These are phyloP conservation scores for Eimeria maxima DNA, from an alignment of 169 alveolate species.

Conservation along the genomic window DNA sequence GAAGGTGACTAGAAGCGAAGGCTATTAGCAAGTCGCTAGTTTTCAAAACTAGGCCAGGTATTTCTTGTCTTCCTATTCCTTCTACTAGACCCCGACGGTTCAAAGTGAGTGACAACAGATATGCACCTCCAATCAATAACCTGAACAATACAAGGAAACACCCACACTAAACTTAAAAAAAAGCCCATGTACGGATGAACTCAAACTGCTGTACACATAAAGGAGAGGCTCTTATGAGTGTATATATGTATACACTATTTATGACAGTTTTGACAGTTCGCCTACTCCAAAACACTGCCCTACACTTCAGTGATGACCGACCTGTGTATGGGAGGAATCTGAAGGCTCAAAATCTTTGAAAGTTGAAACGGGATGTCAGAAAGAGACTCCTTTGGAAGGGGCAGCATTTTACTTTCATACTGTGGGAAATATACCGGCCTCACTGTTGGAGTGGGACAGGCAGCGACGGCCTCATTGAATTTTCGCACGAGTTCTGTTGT, in stretches of 20 bases:
- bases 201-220: background rate
- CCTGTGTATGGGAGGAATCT: conserved; percentile 49
- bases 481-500: conserved; percentile 38
- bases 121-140: conserved; percentile 58
- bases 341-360: background rate
- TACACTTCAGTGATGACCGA: background rate
- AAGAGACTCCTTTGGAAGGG: conserved; percentile 22
- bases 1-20: conserved; percentile 26
- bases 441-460: conserved; percentile 32
- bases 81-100: conserved; percentile 5
- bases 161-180: background rate
- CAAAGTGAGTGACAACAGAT: conserved; percentile 21
- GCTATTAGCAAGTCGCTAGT: background rate
- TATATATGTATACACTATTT: background rate
- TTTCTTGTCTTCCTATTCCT: background rate
- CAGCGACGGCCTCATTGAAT: conserved; percentile 46
- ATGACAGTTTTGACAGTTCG: background rate
- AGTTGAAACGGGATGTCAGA: conserved; percentile 12
- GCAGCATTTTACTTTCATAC: conserved; percentile 25
- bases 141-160: background rate
- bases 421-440: conserved; percentile 53
- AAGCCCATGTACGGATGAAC: background rate
- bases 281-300: background rate
- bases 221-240: background rate
- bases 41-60: background rate